Base-by-base conservation (phyloP, 2,329 filamentous ascomycete species). In the Aureobasidium namibiae region DNA sequence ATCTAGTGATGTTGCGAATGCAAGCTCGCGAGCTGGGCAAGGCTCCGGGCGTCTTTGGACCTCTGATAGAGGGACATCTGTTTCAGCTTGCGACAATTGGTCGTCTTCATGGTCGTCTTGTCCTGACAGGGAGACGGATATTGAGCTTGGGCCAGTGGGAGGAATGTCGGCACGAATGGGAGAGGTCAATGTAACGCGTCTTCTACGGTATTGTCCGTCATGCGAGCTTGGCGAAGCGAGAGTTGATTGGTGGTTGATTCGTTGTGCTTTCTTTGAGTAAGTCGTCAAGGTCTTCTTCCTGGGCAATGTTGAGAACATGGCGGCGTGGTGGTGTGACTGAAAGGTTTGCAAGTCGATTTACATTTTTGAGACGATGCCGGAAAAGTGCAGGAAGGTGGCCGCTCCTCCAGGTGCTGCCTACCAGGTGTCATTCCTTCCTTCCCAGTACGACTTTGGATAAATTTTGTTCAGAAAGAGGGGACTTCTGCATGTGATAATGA, bases 181-280 rank as follows among this genome's bases (percentile, higher is more conserved):
- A 21, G 52, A 56, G n/a, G 52, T 56, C 52, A 56, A 56, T 5
- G 52, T 45, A 39, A 56, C 39, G 5, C 23, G 39, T 34, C 39
- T n/a, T 34, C 16, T 44, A n/a, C 31, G 52, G 3, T 13, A 7
- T 14, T 34, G 38, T 14, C 34, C 14, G 23, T 45, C 18, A 7
- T 56, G 8, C 8, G 39, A 14, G 26, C n/a, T 45, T 11, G 31
- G 39, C 18, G 52, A 56, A 36, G 39, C 6, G 18, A 36, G 7
- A 21, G 11, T 34, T 24, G 39, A 24, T 13, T 21, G 39, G 16
- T 16, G 24, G 13, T 16, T 9, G 5, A 13, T 36, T 14, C 18
- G 39, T 29, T 8, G 14, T 16, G 23, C 4, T 14, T 56, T 34
- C 31, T 45, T 56, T 10, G 52, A 56, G 39, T 56, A 56, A 11